These are phyloP conservation scores for Colletotrichum theobromicola DNA, from an alignment of 2,329 filamentous ascomycete species.

Conservation along the genomic window DNA sequence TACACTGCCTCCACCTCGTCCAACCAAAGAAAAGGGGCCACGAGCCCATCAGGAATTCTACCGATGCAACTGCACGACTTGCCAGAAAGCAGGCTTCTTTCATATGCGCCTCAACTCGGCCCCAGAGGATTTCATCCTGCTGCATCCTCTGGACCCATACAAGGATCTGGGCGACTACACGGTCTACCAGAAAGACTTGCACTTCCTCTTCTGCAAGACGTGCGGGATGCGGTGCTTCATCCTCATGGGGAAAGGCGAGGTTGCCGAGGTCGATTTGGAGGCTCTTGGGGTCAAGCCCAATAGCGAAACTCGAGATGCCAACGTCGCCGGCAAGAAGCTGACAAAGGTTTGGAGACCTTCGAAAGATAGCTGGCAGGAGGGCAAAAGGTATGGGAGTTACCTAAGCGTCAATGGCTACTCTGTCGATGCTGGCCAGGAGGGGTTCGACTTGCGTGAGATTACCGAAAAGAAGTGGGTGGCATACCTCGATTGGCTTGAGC, in stretches of 20 bases:
- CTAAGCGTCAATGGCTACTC: slow-evolving; percentile 42
- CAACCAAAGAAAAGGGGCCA: slow-evolving; percentile 14
- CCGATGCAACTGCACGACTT: slow-evolving; percentile 55
- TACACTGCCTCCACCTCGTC: slow-evolving; percentile 14
- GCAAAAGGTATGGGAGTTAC: slow-evolving; percentile 28
- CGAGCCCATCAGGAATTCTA: slow-evolving; percentile 32
- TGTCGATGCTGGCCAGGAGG: slow-evolving; percentile 40
- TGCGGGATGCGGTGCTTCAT: slow-evolving; percentile 52
- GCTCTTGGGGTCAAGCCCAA: slow-evolving; percentile 13
- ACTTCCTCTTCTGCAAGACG: slow-evolving; percentile 51
- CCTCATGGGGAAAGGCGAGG: slow-evolving; percentile 38
- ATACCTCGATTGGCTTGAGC: slow-evolving; percentile 27
- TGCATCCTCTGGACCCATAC: slow-evolving; percentile 43
- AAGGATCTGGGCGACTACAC: slow-evolving; percentile 45
- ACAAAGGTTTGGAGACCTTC: slow-evolving; percentile 35
- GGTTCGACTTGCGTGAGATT: slow-evolving; percentile 41
- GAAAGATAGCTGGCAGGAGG: slow-evolving; percentile 30
- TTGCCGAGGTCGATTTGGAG: slow-evolving; percentile 26
- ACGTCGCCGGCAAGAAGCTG: not conserved
- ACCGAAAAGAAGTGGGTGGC: slow-evolving; percentile 36
- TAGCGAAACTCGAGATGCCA: not conserved
- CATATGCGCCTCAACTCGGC: slow-evolving; percentile 43
- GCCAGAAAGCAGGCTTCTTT: slow-evolving; percentile 52
- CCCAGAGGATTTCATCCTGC: slow-evolving; percentile 49
- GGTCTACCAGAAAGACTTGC: slow-evolving; percentile 28